phyloP scores from a whole-genome alignment of 306 rosid genomes.

The Dalbergia cochinchinensis region DNA sequence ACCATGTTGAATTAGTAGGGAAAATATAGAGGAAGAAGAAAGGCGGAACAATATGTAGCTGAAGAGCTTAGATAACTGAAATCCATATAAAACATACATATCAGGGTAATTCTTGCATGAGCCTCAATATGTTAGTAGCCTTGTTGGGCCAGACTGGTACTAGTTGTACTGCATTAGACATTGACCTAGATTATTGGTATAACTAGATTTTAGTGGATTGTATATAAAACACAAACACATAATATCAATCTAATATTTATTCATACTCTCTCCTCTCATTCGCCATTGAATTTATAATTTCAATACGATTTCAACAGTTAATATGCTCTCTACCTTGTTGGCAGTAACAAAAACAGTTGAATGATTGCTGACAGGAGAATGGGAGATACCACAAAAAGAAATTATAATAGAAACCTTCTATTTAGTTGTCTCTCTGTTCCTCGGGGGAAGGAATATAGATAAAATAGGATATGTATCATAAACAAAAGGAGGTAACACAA shows the following conservation, averaged over 20 bases:
- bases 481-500: background rate
- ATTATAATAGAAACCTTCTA: background rate
- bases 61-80: background rate
- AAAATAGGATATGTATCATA: background rate
- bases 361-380: constrained; percentile 10
- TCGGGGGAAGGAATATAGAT: background rate
- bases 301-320: background rate
- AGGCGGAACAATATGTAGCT: no score
- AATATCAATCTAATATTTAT: constrained; percentile 24
- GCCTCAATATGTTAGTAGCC: background rate
- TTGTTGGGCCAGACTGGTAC: background rate
- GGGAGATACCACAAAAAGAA: background rate
- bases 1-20: no score
- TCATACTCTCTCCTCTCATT: constrained; percentile 6
- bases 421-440: background rate
- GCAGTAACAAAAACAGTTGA: constrained; percentile 14
- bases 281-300: constrained; percentile 16
- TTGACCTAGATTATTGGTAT: constrained; percentile 1
- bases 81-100: constrained; percentile 1
- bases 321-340: background rate
- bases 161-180: constrained; percentile 10
- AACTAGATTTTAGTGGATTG: background rate
- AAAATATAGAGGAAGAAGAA: no score
- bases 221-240: background rate
- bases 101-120: background rate